Base-by-base conservation (phyloP, 2,329 filamentous ascomycete genomes). In the Sclerotinia subarctica region DNA sequence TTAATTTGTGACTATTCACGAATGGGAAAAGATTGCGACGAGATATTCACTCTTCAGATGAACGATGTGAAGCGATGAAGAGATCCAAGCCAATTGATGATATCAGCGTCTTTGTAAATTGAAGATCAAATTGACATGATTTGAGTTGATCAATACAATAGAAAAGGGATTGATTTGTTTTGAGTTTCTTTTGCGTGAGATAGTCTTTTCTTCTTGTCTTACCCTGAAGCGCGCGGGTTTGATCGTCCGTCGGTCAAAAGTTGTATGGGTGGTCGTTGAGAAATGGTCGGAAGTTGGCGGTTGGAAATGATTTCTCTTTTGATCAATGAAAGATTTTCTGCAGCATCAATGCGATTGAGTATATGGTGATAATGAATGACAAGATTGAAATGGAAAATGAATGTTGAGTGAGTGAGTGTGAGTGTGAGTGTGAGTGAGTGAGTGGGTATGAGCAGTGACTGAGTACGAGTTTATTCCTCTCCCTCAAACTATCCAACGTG, bases 181-280 rank as follows among this genome's bases (percentile, higher is more conserved):
- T 42, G 38, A 42, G 0, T 26, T 63, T 26, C n/a, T 29, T 26
- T 52, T 52, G 4, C n/a, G 29, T 63, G n/a, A 57, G 51, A 35
- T 10, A 8, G 51, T 35, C 38, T 57, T 57, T 44, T 11, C 49
- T 24, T 15, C 47, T 32, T 49, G 26, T 65, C 17, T 56, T 65
- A 29, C 17, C 38, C 29, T 49, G 51, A 65, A 65, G 63, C 63
- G 63, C 63, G 52, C 21, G 52, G 38, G 63, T 65, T 57, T 65
- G 63, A 65, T 65, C 63, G 35, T 46, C 63, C 1, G 35, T 35
- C 32, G n/a, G 21, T 26, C 11, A 21, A 24, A 15, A 52, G 3
- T 52, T 17, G 47, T 44, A 64, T 52, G 49, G 17, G n/a, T 10
- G 49, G 35, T 51, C 21, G 46, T 56, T 38, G 13, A 19, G 19